These are phyloP conservation scores for Zymoseptoria crescenta DNA, from an alignment of 2,329 filamentous ascomycete species.

Conservation along the genomic window DNA sequence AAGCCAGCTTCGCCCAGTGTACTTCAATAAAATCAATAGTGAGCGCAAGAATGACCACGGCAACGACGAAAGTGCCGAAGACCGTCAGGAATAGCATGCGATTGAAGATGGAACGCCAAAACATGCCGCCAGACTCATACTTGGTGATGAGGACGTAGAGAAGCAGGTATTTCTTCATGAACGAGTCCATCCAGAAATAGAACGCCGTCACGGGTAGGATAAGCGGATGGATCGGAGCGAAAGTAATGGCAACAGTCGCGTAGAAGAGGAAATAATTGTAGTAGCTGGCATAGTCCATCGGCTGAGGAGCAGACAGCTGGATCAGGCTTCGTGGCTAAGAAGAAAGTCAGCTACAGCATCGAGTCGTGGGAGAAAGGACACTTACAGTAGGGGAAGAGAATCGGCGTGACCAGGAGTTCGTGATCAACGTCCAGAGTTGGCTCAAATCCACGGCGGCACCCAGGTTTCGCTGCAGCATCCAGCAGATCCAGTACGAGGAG, in stretches of 20 bases:
- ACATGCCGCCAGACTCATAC: constrained; percentile 87
- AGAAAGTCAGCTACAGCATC: not conserved
- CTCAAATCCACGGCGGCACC: constrained; percentile 91
- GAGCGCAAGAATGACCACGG: constrained; percentile 63
- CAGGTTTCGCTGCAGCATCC: constrained; percentile 84
- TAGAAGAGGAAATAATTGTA: constrained; percentile 99
- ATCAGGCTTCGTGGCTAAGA: constrained; percentile 71
- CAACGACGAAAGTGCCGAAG: constrained; percentile 70
- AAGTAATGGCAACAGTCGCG: constrained; percentile 78
- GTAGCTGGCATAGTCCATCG: constrained; percentile 92
- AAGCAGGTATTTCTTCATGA: constrained; percentile 89
- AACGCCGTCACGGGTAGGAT: constrained; percentile 78
- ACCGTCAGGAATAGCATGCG: constrained; percentile 78
- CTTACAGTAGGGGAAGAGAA: constrained; percentile 67
- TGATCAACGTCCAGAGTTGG: constrained; percentile 76
- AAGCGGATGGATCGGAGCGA: constrained; percentile 76
- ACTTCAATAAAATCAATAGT: constrained; percentile 15
- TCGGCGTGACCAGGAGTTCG: constrained; percentile 75
- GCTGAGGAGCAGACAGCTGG: constrained; percentile 81
- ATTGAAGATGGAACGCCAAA: constrained; percentile 89
- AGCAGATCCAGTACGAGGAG: constrained; percentile 90
- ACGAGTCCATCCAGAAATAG: constrained; percentile 81
- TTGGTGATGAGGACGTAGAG: constrained; percentile 93
- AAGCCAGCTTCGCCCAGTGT: constrained; percentile 54
- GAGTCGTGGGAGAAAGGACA: not conserved